Conservation (phyloP, 2,329 filamentous ascomycete species). For the Dothideomycetes sp. region DNA sequence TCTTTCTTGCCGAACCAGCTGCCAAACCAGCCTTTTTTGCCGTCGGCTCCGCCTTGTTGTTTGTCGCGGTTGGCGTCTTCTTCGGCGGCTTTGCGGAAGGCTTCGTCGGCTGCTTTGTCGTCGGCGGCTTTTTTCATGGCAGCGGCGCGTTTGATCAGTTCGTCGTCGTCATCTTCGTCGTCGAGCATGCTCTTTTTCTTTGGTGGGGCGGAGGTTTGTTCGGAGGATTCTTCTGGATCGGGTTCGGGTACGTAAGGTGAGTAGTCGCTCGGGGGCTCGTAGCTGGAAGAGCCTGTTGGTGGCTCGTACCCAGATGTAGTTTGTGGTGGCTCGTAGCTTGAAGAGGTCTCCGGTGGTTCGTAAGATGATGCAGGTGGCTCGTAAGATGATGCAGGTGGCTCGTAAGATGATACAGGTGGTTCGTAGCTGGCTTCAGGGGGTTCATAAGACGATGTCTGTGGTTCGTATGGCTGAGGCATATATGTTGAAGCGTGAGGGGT, state of each 20-base stretch:
- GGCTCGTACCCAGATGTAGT: conserved; percentile 29
- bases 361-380: conserved; percentile 3
- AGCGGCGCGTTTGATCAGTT: conserved; percentile 45
- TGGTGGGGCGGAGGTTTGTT: conserved; percentile 36
- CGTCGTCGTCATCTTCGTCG: conserved; percentile 67
- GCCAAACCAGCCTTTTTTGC: conserved; percentile 63
- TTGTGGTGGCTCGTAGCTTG: conserved; percentile 17
- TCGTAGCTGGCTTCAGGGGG: conserved; percentile 7
- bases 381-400: conserved; percentile 15
- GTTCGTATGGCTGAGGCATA: neutral
- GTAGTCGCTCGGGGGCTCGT: conserved; percentile 47
- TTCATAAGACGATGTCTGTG: conserved; percentile 9
- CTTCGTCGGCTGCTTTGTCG: conserved; percentile 73
- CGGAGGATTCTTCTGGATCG: conserved; percentile 38
- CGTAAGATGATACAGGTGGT: conserved; percentile 17
- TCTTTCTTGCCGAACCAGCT: conserved; percentile 74
- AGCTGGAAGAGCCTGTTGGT: conserved; percentile 34
- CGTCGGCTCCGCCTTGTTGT: conserved; percentile 38
- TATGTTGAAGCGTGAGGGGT: neutral
- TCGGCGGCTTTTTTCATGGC: conserved; percentile 36
- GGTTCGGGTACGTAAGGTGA: conserved; percentile 44
- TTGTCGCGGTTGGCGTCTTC: conserved; percentile 56
- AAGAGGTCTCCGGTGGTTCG: neutral
- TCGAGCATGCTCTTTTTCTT: conserved; percentile 76
- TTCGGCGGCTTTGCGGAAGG: conserved; percentile 75